Evolutionary conservation across 2,329 filamentous ascomycete genomes (phyloP).

Genomic region (Trichoderma atrobrunneum): DNA sequence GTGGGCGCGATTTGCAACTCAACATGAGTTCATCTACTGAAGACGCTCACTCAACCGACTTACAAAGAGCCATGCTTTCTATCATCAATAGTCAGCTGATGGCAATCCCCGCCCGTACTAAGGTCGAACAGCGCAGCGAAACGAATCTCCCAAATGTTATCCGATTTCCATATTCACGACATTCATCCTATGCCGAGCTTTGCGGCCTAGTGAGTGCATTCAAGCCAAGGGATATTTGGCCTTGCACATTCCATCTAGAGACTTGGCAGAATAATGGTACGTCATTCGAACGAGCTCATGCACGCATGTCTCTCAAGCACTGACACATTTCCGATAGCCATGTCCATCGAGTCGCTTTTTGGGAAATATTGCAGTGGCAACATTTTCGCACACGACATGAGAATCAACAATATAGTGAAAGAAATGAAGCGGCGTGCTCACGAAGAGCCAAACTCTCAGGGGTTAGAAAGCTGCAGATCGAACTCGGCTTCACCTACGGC

Average conservation of each 20-base stretch:
- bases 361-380: conserved; percentile 62
- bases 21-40: conserved; percentile 25
- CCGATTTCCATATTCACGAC: conserved; percentile 79
- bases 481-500: not conserved
- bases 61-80: not conserved
- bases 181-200: conserved; percentile 82
- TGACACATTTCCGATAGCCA: conserved; percentile 30
- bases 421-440: not conserved
- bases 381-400: conserved; percentile 62
- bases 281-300: not conserved
- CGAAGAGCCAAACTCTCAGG: not conserved
- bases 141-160: conserved; percentile 42
- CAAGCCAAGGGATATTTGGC: conserved; percentile 72
- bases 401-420: conserved; percentile 46
- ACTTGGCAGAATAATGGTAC: conserved; percentile 58
- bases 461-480: not conserved
- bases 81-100: not conserved
- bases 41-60: conserved; percentile 20
- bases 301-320: not conserved
- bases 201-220: conserved; percentile 67
- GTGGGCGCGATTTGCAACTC: conserved; percentile 29
- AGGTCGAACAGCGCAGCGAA: not conserved
- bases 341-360: conserved; percentile 69
- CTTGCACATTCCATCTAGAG: conserved; percentile 68
- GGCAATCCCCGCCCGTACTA: not conserved